Base-by-base conservation (phyloP, 371 early-diverging fungal genomes). In the Smittium mucronatum region DNA sequence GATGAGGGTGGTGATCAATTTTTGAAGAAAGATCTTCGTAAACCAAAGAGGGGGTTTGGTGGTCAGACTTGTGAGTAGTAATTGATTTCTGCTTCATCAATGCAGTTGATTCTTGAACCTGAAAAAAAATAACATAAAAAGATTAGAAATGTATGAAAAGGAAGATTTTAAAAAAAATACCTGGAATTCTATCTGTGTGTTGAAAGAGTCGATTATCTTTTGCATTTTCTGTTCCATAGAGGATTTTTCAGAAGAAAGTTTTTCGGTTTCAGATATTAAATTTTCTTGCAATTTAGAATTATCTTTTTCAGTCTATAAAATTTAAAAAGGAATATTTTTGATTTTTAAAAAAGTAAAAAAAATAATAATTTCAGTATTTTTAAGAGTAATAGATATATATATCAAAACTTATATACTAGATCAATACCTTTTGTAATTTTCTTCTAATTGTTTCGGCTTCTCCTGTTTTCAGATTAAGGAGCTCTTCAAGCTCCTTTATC, bases 401-500 rank as follows among this genome's bases (percentile, higher is more conserved):
- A n/a, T n/a, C n/a, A n/a, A n/a, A n/a, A n/a, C n/a, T n/a, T n/a
- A n/a, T n/a, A n/a, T n/a, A n/a, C n/a, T n/a, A n/a, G n/a, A n/a
- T n/a, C n/a, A n/a, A n/a, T 64, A 67, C 67, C 28, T 67, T 67
- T 36, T 67, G 36, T 1, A 67, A 28, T 57, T 36, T 67, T 29
- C 67, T 33, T 57, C 67, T 67, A 33, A 67, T 57, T 11, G 67
- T 67, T 28, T 32, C 67, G 25, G 47, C 47, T 29, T 67, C 67
- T 11, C 67, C 67, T 25, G 36, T 36, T 47, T 36, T 34, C 16
- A 67, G 17, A 36, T 31, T 36, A 2, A 36, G 34, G 11, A 26
- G 1, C 17, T 34, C 57, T 67, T 67, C 57, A 28, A 67, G 29
- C 5, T 67, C 67, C 21, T 11, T 28, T 8, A 67, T 30, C 16